phyloP scores from a whole-genome alignment of 2,329 filamentous ascomycete species.

The Aphanocladium album region DNA sequence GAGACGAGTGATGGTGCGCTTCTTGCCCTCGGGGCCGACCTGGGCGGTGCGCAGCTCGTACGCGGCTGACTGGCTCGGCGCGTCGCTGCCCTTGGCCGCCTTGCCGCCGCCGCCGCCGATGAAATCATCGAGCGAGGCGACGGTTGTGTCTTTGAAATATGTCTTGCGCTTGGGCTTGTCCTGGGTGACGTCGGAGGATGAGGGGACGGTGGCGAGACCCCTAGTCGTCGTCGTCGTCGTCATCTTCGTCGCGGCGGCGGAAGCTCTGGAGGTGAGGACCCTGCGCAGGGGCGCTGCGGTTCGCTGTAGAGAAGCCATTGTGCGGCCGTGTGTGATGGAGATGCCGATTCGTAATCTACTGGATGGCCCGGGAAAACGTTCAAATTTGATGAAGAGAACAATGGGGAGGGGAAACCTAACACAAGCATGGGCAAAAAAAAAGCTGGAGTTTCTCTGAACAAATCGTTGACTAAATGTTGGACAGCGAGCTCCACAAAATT shows the following conservation, averaged over 20 bases:
- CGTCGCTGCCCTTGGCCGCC: constrained; percentile 24
- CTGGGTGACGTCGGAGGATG: constrained; percentile 23
- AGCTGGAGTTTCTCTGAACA: constrained; percentile 7
- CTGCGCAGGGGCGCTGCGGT: constrained; percentile 38
- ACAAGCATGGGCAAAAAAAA: not conserved
- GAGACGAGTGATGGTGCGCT: constrained; percentile 65
- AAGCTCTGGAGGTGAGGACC: constrained; percentile 27
- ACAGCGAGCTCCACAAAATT: constrained; percentile 8
- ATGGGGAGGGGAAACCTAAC: not conserved
- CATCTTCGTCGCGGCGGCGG: constrained; percentile 13
- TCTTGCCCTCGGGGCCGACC: constrained; percentile 58
- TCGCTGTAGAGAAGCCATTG: constrained; percentile 38
- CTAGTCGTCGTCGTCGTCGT: constrained; percentile 25
- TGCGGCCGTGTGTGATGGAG: constrained; percentile 1
- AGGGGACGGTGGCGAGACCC: constrained; percentile 44
- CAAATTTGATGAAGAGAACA: not conserved
- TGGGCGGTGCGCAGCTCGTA: constrained; percentile 58
- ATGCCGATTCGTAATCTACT: not conserved
- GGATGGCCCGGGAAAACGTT: not conserved
- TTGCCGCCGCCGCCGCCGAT: constrained; percentile 33
- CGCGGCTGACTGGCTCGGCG: constrained; percentile 47
- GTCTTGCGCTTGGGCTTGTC: constrained; percentile 33
- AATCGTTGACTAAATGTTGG: constrained; percentile 14
- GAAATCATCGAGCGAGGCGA: constrained; percentile 57
- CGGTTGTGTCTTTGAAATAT: constrained; percentile 55